These are phyloP conservation scores for Cyberlindnera mississippiensis DNA, from an alignment of 805 yeast genomes.

Conservation along the genomic window DNA sequence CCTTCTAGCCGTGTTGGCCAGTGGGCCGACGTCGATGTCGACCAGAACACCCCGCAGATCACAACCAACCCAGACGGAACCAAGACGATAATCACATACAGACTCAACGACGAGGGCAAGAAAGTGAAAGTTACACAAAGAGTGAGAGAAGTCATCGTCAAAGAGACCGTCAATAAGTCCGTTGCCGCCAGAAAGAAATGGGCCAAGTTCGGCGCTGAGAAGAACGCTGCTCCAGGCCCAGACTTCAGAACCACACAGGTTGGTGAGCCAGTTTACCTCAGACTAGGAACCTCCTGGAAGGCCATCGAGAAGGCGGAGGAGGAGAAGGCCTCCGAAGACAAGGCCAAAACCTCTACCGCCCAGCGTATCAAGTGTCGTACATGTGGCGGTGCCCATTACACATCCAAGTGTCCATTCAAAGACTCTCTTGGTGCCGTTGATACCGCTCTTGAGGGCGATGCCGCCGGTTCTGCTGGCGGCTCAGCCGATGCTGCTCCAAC, in stretches of 20 bases:
- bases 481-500: conserved; percentile 39
- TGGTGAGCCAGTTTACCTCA: conserved; percentile 78
- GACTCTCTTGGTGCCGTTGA: conserved; percentile 64
- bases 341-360: conserved; percentile 41
- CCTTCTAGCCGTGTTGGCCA: conserved; percentile 9
- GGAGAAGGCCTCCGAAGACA: conserved; percentile 43
- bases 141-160: conserved; percentile 69
- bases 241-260: conserved; percentile 83
- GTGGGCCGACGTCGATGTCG: conserved; percentile 48
- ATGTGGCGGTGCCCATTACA: conserved; percentile 93
- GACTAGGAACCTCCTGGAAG: conserved; percentile 73
- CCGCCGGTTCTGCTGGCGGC: conserved; percentile 42
- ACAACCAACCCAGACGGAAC: conserved; percentile 83
- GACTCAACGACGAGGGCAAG: conserved; percentile 72
- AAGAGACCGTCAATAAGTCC: conserved; percentile 76
- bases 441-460: conserved; percentile 34
- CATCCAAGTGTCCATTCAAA: conserved; percentile 93
- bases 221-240: conserved; percentile 73
- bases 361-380: conserved; percentile 68
- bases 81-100: conserved; percentile 77
- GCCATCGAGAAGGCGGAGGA: conserved; percentile 72
- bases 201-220: conserved; percentile 85
- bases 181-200: conserved; percentile 88
- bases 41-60: conserved; percentile 64
- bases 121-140: conserved; percentile 85